These are phyloP conservation scores for Trametes polyzona DNA, from an alignment of 1,284 basidiomycete species.

Conservation along the genomic window DNA sequence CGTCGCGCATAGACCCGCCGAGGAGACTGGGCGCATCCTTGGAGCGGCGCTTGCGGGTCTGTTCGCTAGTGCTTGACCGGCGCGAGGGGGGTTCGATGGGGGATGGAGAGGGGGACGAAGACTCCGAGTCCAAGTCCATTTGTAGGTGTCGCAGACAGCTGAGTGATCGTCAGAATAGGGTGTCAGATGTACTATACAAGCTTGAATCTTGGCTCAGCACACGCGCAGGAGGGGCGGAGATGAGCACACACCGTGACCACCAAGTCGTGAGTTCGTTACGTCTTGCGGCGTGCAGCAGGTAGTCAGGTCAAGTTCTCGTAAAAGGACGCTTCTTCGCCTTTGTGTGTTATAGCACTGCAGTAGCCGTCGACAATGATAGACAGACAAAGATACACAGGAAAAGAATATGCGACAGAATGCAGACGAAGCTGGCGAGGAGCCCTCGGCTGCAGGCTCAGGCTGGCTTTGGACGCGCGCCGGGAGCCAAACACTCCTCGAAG, in stretches of 20 bases:
- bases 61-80: slow-evolving; percentile 25
- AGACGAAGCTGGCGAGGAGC: neutral
- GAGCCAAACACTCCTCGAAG: slow-evolving; percentile 17
- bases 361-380: slow-evolving; percentile 25
- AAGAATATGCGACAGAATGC: neutral
- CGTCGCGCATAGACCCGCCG: slow-evolving; percentile 23
- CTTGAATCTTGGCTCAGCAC: slow-evolving; percentile 13
- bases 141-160: neutral
- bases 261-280: slow-evolving; percentile 23
- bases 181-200: slow-evolving; percentile 17
- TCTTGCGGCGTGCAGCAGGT: slow-evolving; percentile 6
- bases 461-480: slow-evolving; percentile 14
- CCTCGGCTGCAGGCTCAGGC: neutral
- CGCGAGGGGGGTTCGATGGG: slow-evolving; percentile 12
- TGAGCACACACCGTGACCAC: slow-evolving; percentile 17
- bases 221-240: neutral
- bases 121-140: slow-evolving; percentile 20
- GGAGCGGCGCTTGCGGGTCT: slow-evolving; percentile 26
- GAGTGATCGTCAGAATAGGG: neutral
- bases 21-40: slow-evolving; percentile 25
- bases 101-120: slow-evolving; percentile 29
- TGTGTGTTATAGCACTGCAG: neutral
- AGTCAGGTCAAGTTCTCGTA: slow-evolving; percentile 4
- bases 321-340: neutral
- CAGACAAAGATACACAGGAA: neutral